Base-by-base conservation (phyloP, 2,329 filamentous ascomycete genomes). In the Bimuria novae-zelandiae region DNA sequence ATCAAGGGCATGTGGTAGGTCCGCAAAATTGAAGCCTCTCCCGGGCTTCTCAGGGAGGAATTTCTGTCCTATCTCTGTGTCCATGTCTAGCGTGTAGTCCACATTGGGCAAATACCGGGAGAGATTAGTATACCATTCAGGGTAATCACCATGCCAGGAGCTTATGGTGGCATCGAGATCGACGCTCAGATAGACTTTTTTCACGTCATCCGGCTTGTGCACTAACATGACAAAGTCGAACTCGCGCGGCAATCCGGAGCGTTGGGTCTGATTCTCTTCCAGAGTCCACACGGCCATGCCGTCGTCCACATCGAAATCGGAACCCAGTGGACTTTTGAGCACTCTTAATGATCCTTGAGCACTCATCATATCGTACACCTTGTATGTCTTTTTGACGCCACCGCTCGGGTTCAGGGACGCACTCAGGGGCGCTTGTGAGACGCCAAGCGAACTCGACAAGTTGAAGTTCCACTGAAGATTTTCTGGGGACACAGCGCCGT, bases 171-270 rank as follows among this genome's bases (percentile, higher is more conserved):
- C 75, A 14, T 78, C 71, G 22, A 80, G 71, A 14, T 79, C 74
- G 8, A 80, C 63, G 2, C 66, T 70, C 48, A 80, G 65, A 40
- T 60, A 65, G 10, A 79, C 59, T 4, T 72, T 69, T 51, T 72
- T 74, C 21, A 74, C 64, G n/a, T 71, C 62, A 7, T 71, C 62
- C 5, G 76, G 76, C 52, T 79, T 79, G 46, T 78, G 74, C 8
- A 81, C 66, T 5, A 82, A 63, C 67, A 81, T 74, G 14, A 79
- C 78, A 57, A 81, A 81, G 2, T 79, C 80, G 44, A 81, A 80
- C 51, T 81, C 79, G 7, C 79, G 73, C 8, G 79, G 79, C 4
- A 82, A 62, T 2, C 79, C 79, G 4, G 77, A 79, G 21, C 75
- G 71, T 56, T 81, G 79, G 7, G 81, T 64, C 32, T 61, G 56